Conservation (phyloP, 352 stramenopile species). For the Phytopythium mirpurense region DNA sequence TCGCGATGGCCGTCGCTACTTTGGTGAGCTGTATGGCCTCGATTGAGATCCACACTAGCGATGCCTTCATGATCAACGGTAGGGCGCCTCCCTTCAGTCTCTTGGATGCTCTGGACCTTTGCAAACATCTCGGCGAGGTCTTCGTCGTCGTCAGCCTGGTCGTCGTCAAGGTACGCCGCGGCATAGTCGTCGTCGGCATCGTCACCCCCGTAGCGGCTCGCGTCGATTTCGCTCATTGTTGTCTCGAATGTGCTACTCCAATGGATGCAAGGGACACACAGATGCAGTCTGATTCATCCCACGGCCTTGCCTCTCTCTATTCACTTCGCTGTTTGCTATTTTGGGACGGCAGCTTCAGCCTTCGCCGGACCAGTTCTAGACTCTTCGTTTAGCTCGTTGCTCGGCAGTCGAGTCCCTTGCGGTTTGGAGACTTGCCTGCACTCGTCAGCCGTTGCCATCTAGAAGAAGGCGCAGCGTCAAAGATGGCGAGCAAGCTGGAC, state of each 20-base stretch:
- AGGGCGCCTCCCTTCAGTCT: slow-evolving; percentile 23
- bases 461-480: too few species aligned
- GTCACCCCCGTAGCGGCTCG: slow-evolving; percentile 8
- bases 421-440: too few species aligned
- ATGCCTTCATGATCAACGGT: background rate
- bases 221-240: slow-evolving; percentile 3
- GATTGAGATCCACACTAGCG: background rate
- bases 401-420: too few species aligned
- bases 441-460: too few species aligned
- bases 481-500: slow-evolving; percentile 23
- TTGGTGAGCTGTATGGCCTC: background rate
- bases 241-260: background rate
- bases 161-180: slow-evolving; percentile 37
- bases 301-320: background rate
- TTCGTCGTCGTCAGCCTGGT: slow-evolving; percentile 42
- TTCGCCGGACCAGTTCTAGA: too few species aligned
- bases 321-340: too few species aligned
- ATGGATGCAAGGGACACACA: background rate
- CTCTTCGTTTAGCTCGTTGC: background rate
- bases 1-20: too few species aligned
- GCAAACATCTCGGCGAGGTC: slow-evolving; percentile 70
- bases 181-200: slow-evolving; percentile 31
- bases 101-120: slow-evolving; percentile 66
- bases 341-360: too few species aligned
- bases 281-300: background rate